Evolutionary conservation across 345 rosid genomes (phyloP).

Genomic region (Arabidopsis arenosa): DNA sequence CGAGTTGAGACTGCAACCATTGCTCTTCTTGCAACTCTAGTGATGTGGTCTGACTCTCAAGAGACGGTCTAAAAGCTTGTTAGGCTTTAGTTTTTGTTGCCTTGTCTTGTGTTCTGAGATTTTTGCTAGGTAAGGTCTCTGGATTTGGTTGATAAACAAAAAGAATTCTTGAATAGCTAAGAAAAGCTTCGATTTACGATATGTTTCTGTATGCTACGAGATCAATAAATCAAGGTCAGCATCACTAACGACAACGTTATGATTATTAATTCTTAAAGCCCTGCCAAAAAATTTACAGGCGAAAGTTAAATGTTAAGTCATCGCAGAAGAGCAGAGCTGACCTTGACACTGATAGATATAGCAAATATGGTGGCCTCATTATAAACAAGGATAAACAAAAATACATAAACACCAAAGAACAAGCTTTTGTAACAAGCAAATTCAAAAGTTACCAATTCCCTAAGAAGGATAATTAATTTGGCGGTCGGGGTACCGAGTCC

Average conservation of each 20-base stretch:
- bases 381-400: background rate
- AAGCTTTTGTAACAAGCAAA: background rate
- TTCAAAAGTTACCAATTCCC: background rate
- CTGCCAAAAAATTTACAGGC: too few species aligned
- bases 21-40: constrained; percentile 76
- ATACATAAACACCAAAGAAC: background rate
- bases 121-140: constrained; percentile 5
- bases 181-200: too few species aligned
- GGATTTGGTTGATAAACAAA: background rate
- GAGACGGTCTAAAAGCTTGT: constrained; percentile 35
- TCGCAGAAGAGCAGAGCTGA: too few species aligned
- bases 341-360: too few species aligned
- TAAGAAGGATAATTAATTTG: constrained; percentile 1
- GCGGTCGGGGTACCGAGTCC: constrained; percentile 9
- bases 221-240: too few species aligned
- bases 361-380: too few species aligned
- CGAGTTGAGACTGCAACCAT: constrained; percentile 94
- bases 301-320: too few species aligned
- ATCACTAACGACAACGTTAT: too few species aligned
- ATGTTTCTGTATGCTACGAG: too few species aligned
- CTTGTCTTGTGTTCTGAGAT: background rate
- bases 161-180: background rate
- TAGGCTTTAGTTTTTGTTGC: constrained; percentile 16
- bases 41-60: constrained; percentile 82
- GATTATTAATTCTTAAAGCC: too few species aligned